Evolutionary conservation across 129 eudicot genomes (phyloP).

Genomic region (Helianthus annuus): HanXRQr2.0-SUNRISE NC_035443.2:29848853-29849352

Average conservation of each 20-base stretch:
- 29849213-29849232: neutral
- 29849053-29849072: slow-evolving; percentile 31
- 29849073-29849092: slow-evolving; percentile 35
- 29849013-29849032: slow-evolving; percentile 27
- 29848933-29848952: slow-evolving; percentile 23
- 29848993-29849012: slow-evolving; percentile 30
- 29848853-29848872: slow-evolving; percentile 18
- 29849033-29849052: slow-evolving; percentile 32
- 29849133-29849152: slow-evolving; percentile 24
- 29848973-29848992: slow-evolving; percentile 36
- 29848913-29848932: slow-evolving; percentile 13
- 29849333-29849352: neutral
- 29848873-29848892: slow-evolving; percentile 23
- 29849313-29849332: neutral
- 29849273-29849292: neutral
- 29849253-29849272: neutral
- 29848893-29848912: slow-evolving; percentile 27
- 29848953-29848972: slow-evolving; percentile 19
- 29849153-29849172: neutral
- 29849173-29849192: slow-evolving; percentile 6
- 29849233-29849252: neutral
- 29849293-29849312: neutral
- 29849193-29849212: neutral
- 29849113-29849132: slow-evolving; percentile 23
- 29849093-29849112: slow-evolving; percentile 34